These are phyloP conservation scores for Geum urbanum DNA, from an alignment of 306 rosid genomes.

Conservation along the genomic window DNA sequence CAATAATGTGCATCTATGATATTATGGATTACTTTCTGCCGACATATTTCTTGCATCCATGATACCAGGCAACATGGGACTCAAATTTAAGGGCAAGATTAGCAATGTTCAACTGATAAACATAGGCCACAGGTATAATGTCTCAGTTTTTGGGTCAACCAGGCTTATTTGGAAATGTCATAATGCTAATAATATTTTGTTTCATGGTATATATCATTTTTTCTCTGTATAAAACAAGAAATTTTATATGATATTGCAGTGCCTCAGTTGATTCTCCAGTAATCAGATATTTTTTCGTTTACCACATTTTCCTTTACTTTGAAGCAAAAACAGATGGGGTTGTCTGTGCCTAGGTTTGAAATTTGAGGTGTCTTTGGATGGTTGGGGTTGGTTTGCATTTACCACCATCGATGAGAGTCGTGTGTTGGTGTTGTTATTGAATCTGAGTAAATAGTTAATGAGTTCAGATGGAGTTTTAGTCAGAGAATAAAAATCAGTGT, in stretches of 20 bases:
- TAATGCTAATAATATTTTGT: not conserved
- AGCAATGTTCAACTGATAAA: conserved; percentile 9
- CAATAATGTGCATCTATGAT: not conserved
- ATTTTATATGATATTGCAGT: not conserved
- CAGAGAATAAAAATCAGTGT: not conserved
- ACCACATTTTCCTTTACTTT: not conserved
- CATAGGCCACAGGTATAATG: conserved; percentile 16
- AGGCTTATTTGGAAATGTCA: not conserved
- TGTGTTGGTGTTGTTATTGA: not conserved
- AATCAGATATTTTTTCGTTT: too few species aligned
- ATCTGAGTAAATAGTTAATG: too few species aligned
- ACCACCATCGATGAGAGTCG: not conserved
- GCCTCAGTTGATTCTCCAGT: not conserved
- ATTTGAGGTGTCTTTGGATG: not conserved
- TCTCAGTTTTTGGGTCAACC: not conserved
- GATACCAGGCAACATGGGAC: conserved; percentile 21
- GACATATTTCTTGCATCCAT: conserved; percentile 11
- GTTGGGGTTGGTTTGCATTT: conserved; percentile 5
- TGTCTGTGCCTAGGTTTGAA: not conserved
- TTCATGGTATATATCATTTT: not conserved
- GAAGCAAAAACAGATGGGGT: not conserved
- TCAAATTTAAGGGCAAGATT: conserved; percentile 9
- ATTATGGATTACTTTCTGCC: not conserved
- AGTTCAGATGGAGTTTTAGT: too few species aligned
- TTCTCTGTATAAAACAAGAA: not conserved